Conservation (phyloP, 345 rosid species). For the Gossypium stocksii region DNA sequence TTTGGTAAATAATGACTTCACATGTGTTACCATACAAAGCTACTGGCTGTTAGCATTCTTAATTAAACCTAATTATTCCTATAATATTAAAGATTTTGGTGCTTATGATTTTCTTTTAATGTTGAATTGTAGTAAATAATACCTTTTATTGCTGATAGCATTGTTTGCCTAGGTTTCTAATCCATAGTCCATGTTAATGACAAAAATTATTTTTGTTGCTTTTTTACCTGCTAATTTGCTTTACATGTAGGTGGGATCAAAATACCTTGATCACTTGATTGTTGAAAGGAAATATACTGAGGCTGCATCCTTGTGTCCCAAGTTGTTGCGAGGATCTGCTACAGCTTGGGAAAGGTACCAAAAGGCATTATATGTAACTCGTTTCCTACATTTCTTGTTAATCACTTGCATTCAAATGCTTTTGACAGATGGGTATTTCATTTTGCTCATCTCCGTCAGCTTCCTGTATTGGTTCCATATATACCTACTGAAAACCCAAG, state of each 20-base stretch:
- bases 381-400: constrained; percentile 2
- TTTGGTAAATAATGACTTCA: neutral
- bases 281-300: constrained; percentile 95
- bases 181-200: constrained; percentile 2
- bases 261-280: constrained; percentile 96
- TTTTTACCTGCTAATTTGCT: constrained; percentile 9
- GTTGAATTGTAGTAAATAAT: neutral
- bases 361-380: constrained; percentile 6
- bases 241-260: constrained; percentile 78
- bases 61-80: neutral
- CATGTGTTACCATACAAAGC: neutral
- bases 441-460: constrained; percentile 97
- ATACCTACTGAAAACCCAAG: constrained; percentile 88
- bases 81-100: neutral
- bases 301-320: constrained; percentile 97
- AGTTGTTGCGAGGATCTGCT: constrained; percentile 86
- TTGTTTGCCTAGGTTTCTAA: constrained; percentile 6
- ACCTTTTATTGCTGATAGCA: neutral
- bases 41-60: neutral
- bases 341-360: constrained; percentile 97
- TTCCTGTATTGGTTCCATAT: constrained; percentile 88
- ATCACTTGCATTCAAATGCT: constrained; percentile 23
- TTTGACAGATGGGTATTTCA: constrained; percentile 93
- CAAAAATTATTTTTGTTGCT: neutral
- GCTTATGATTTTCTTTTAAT: neutral